phyloP scores from a whole-genome alignment of 495 filamentous ascomycete species.

The Hypoxylon trugodes region DNA sequence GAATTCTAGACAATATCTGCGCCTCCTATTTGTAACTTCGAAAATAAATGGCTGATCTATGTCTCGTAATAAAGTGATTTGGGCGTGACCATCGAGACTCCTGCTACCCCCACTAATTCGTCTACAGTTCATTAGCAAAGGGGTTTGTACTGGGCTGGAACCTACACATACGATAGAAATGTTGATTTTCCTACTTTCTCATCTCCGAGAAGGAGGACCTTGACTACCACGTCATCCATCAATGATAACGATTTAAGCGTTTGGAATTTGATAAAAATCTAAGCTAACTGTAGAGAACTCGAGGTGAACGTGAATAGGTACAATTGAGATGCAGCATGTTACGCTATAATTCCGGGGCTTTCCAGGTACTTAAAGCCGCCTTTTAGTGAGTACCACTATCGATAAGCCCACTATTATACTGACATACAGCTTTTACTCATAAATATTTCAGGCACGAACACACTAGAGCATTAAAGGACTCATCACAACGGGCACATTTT shows the following conservation, averaged over 20 bases:
- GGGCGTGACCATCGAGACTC: slow-evolving; percentile 44
- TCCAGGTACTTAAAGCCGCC: slow-evolving; percentile 18
- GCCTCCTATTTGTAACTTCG: slow-evolving; percentile 67
- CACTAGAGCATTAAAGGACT: no score
- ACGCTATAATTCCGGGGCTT: not conserved
- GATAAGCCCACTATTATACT: slow-evolving; percentile 27
- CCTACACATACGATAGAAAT: slow-evolving; percentile 79
- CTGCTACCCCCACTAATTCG: slow-evolving; percentile 57
- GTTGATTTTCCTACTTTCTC: slow-evolving; percentile 83
- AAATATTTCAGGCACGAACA: slow-evolving; percentile 4
- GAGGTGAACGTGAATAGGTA: not conserved
- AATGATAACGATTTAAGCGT: not conserved
- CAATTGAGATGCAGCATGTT: no score
- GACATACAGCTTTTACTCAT: slow-evolving; percentile 16
- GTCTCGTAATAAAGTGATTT: slow-evolving; percentile 71
- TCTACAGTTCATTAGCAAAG: slow-evolving; percentile 43
- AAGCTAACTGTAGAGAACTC: not conserved
- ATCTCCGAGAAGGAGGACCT: slow-evolving; percentile 82
- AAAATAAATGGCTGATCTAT: slow-evolving; percentile 85
- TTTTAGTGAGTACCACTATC: slow-evolving; percentile 24
- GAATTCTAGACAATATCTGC: slow-evolving; percentile 76
- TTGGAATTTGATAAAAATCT: not conserved
- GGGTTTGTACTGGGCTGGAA: not conserved
- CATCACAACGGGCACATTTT: no score
- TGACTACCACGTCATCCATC: slow-evolving; percentile 63